These are phyloP conservation scores for Mrakia gelida DNA, from an alignment of 768 basidiomycete species.

Conservation along the genomic window DNA sequence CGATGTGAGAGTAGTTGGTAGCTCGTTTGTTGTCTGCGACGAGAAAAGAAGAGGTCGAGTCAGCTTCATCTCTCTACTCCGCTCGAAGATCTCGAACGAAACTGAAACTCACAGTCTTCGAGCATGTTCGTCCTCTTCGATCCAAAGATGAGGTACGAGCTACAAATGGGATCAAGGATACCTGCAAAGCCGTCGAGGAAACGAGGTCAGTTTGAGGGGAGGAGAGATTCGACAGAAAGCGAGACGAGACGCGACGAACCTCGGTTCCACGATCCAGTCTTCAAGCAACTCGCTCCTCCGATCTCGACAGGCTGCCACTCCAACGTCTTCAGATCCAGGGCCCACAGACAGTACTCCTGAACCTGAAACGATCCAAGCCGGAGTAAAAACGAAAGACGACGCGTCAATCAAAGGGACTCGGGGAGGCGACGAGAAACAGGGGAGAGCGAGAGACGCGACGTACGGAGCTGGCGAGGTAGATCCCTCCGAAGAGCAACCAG, in stretches of 20 bases:
- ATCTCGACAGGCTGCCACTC: constrained; percentile 39
- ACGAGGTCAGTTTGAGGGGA: too few species aligned
- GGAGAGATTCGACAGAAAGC: too few species aligned
- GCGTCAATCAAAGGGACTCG: background rate
- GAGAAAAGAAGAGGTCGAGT: background rate
- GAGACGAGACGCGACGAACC: constrained; percentile 43
- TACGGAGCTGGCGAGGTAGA: constrained; percentile 83
- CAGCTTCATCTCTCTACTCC: too few species aligned
- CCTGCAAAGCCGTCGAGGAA: background rate
- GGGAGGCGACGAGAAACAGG: too few species aligned
- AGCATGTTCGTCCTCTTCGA: constrained; percentile 54
- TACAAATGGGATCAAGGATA: constrained; percentile 41
- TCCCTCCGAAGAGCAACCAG: constrained; percentile 83
- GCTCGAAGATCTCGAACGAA: background rate
- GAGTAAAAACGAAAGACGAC: background rate
- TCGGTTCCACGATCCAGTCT: constrained; percentile 79
- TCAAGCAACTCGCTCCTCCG: constrained; percentile 31
- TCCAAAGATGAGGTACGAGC: constrained; percentile 85
- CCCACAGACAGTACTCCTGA: constrained; percentile 95
- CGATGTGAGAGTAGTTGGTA: constrained; percentile 86
- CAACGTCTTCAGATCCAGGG: constrained; percentile 64
- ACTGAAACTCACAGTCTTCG: constrained; percentile 36
- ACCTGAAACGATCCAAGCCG: constrained; percentile 39
- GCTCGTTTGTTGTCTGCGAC: constrained; percentile 70
- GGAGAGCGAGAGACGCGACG: background rate